Evolutionary conservation across 2,329 filamentous ascomycete species (phyloP).

Genomic region (Colletotrichum kahawae): DNA sequence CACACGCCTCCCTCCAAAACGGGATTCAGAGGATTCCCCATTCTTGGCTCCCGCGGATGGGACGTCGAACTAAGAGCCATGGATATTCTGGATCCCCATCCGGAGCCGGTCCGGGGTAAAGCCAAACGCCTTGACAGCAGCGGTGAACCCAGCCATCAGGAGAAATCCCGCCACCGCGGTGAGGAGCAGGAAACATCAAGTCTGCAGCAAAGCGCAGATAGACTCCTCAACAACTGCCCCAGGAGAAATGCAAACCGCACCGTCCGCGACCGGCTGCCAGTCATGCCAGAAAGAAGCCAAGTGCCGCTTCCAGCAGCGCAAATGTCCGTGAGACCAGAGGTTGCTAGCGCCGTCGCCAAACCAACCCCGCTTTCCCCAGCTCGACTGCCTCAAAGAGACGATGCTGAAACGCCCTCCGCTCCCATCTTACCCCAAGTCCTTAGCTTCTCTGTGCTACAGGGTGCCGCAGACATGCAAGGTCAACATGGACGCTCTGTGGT

Average conservation of each 20-base stretch:
- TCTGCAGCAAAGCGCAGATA: neutral
- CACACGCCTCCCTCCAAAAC: conserved; percentile 2
- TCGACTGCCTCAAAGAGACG: neutral
- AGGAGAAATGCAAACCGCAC: neutral
- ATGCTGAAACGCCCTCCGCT: conserved; percentile 13
- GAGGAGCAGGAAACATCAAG: neutral
- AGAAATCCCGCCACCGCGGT: neutral
- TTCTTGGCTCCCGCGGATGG: neutral
- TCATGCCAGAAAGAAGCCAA: neutral
- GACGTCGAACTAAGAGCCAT: neutral
- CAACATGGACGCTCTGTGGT: neutral
- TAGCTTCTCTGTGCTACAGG: conserved; percentile 4
- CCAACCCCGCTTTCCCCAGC: conserved; percentile 8
- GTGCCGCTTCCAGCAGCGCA: neutral
- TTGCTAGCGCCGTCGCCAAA: neutral
- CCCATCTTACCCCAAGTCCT: neutral
- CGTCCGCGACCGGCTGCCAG: neutral
- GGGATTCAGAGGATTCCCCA: neutral
- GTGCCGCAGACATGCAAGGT: conserved; percentile 2
- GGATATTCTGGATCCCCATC: neutral
- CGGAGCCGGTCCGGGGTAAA: conserved; percentile 1
- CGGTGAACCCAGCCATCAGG: conserved; percentile 11
- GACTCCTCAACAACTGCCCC: neutral
- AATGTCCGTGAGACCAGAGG: neutral
- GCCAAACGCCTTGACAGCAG: conserved; percentile 7